Base-by-base conservation (phyloP, 2,329 filamentous ascomycete genomes). In the Juglanconis juglandina region DNA sequence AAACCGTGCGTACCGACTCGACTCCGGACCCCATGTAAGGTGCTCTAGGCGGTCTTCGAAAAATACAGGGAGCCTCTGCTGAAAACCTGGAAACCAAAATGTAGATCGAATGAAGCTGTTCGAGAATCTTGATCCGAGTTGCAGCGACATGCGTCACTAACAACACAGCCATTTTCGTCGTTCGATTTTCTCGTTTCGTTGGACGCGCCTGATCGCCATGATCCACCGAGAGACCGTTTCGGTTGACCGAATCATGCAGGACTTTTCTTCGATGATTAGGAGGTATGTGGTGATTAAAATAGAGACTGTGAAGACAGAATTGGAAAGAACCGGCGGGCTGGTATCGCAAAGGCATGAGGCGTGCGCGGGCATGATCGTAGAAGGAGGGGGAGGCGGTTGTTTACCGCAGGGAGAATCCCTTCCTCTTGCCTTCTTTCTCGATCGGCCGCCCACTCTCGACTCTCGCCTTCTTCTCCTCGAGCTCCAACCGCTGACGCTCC, bases 331-430 rank as follows among this genome's bases (percentile, higher is more conserved):
- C 77, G 79, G 79, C 76, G 78, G 80, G 80, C 79, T 82, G 80
- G 79, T 83, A 81, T 79, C 81, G 78, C 80, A 79, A 78, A 75
- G 77, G 77, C 79, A 81, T 85, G 81, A 81, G 83, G 77, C 79
- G 75, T 79, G 81, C 78, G 79, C 75, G 78, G 79, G 77, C 79
- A 78, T 81, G 76, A 77, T 82, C 79, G 77, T 81, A 66, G 65
- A 59, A 65, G 61, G 56, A 48, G 56, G 54, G 64, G 65, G 66
- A 67, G 63, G 65, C 56, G 24, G 63, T 54, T 63, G 68, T 68
- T 87, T 94, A 96, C 79, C 95, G 92, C 75, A 99, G 90, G 67
- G 95, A 99, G 86, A 99, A 99, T 63, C 94, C 94, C 91, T 98
- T 98, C 81, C 92, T 91, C 89, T 96, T 96, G 80, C 89, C 89